Percentiles rank a stretch among this genome's conserved stretches.
Evolutionary conservation across 2,329 filamentous ascomycete species (phyloP).

Genomic region (Clonostachys rosea): DNA sequence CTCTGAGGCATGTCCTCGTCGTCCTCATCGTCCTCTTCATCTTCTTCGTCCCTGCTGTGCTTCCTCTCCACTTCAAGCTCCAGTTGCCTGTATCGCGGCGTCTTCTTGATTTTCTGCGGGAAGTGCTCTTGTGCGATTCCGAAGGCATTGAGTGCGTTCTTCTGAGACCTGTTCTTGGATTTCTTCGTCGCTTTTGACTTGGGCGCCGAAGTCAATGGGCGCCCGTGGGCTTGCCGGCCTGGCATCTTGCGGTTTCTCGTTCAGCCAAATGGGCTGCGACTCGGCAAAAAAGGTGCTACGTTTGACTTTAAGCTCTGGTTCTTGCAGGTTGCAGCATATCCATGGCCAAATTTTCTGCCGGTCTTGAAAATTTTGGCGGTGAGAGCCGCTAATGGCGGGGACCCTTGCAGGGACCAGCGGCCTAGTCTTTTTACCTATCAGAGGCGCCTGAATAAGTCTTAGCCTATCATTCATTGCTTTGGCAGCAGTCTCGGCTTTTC

Average conservation of each 20-base stretch:
- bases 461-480: too few relatives aligned
- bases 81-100: conserved; percentile 44
- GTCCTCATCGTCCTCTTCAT: conserved; percentile 35
- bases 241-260: conserved; percentile 34
- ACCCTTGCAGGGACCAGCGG: not conserved
- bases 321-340: too few relatives aligned
- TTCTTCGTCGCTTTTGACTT: conserved; percentile 30
- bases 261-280: not conserved
- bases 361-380: conserved; percentile 19
- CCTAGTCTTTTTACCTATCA: too few relatives aligned
- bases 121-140: conserved; percentile 51
- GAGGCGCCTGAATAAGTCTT: too few relatives aligned
- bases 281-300: not conserved
- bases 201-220: conserved; percentile 37
- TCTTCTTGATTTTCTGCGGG: conserved; percentile 39
- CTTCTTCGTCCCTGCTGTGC: conserved; percentile 36
- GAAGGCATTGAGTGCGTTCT: conserved; percentile 52
- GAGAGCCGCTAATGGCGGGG: conserved; percentile 7
- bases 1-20: conserved; percentile 45
- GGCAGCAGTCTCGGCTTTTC: too few relatives aligned
- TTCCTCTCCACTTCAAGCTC: conserved; percentile 29
- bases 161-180: conserved; percentile 42
- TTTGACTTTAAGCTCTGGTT: too few relatives aligned
- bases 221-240: conserved; percentile 54
- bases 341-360: conserved; percentile 15